Base-by-base conservation (phyloP, 768 basidiomycete genomes). In the Termitomyces sp. region DNA sequence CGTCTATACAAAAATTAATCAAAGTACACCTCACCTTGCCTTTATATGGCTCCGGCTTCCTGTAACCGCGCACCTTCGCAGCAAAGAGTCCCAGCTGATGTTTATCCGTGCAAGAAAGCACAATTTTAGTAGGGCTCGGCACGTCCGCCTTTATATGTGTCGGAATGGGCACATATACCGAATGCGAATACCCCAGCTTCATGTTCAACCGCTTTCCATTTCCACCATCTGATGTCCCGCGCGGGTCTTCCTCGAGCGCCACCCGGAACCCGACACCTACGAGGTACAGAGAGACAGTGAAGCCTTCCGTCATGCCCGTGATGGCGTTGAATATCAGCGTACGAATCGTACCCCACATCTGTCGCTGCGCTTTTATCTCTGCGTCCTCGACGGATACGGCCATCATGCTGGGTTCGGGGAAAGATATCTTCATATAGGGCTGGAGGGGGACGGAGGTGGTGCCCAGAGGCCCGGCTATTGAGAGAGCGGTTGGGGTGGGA, bases 231-330 rank as follows among this genome's bases (percentile, higher is more conserved):
- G 72, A 60, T 51, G 77, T 78, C 25, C 79, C 86, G 32, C 86
- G 72, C 19, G 90, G 89, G 65, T 91, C 88, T 10, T 82, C 80
- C 73, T 99, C 96, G 56, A 98, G 70, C 3, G 84, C 83, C 8
- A 87, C 94, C 65, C 96, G 81, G 75, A 93, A 99, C 2, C 96
- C 95, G 34, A 99, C 94, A 17, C 96, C 96, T 59, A 98, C 95
- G 59, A 99, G 83, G 66, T 87, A 88, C 16, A 99, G 70, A 14
- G 92, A 86, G 9, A 91, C 79, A 0, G 79, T 80, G 74, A 91
- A 98, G 4, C 95, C 95, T 57, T 86, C 82, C 5, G 91, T 89
- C 78, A 98, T 92, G 42, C 96, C 96, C 14, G 75, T 79, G 60
- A 99, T 82, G 16, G 95, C 94, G 68, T 98, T 98, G 61, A 80